Conservation (phyloP, 495 filamentous ascomycete genomes). For the Aspergillus conjunctus region DNA sequence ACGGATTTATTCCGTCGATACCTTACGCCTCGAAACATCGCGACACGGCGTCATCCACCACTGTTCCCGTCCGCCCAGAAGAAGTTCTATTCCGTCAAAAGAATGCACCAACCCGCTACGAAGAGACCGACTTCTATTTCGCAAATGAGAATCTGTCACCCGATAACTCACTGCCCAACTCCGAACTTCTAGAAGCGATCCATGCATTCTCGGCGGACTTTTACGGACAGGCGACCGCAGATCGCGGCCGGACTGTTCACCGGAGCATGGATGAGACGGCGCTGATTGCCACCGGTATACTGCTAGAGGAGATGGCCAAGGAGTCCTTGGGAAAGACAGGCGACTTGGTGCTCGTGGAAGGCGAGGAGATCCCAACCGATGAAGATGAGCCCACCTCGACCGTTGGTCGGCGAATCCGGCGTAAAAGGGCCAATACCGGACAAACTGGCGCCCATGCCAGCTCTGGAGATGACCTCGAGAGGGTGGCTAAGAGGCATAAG, state of each 20-base stretch:
- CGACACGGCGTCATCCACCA: conserved; percentile 55
- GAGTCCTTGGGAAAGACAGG: conserved; percentile 68
- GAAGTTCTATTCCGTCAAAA: conserved; percentile 70
- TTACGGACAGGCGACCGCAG: conserved; percentile 53
- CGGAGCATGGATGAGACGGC: conserved; percentile 84
- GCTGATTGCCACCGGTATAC: conserved; percentile 74
- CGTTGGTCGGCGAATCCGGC: conserved; percentile 17
- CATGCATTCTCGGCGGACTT: conserved; percentile 75
- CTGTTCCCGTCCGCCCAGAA: conserved; percentile 63
- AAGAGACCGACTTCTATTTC: conserved; percentile 73
- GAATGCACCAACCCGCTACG: conserved; percentile 62
- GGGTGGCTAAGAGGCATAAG: conserved; percentile 27
- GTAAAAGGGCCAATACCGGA: conserved; percentile 27
- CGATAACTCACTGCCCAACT: conserved; percentile 62
- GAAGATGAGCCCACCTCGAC: conserved; percentile 23
- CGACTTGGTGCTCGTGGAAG: conserved; percentile 75
- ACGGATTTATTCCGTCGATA: conserved; percentile 43
- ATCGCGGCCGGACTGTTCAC: conserved; percentile 50
- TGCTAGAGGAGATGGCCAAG: conserved; percentile 74
- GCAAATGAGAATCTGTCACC: conserved; percentile 56
- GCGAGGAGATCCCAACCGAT: conserved; percentile 39
- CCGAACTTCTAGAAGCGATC: conserved; percentile 73
- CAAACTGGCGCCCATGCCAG: conserved; percentile 23
- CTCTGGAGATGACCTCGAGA: conserved; percentile 30
- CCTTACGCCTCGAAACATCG: conserved; percentile 45